Base-by-base conservation (phyloP, 441 rosid species). In the Melastoma candidum region DNA sequence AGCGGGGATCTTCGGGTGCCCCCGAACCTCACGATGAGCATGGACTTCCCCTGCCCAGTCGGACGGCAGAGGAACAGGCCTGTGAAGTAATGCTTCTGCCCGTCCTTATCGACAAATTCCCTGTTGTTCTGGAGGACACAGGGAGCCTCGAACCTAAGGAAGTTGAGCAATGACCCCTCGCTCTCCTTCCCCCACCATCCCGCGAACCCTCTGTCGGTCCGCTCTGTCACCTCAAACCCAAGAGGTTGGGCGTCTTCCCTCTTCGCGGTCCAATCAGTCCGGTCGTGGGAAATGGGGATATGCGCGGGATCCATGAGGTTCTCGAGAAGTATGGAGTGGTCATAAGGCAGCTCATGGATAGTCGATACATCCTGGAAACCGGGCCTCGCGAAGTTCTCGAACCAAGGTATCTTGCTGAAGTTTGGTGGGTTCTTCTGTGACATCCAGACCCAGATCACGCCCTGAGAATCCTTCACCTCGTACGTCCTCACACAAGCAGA, bases 241-340 rank as follows among this genome's bases (percentile, higher is more conserved):
- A 90, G 74, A 2, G 98, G 78, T 68, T 83, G 85, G 3, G 96
- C 96, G 49, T 83, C 93, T 71, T 87, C 95, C 59, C 96, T 77
- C 66, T 73, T 85, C 0, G 96, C 95, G 1, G 77, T 68, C 78
- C 86, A 82, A 55, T 90, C 98, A 0, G 98, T 87, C 61, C 89
- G 67, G 57, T 90, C 95, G 51, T 90, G 98, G 12, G 98, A 87
- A 64, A 90, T 87, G 7, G 96, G 98, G 27, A 90, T 56, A 63
- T 90, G 98, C 25, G 98, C 96, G 0, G 94, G 98, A 70, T 90
- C 98, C 96, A 90, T 87, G 44, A 90, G 85, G 70, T 92, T 92
- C 74, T 92, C 96, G 3, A 87, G 84, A 11, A 92, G 95, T 59
- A 87, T 85, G 45, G 95, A 82, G 69, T 87, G 96, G 64, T 92